A percentile compares a stretch with the other conserved stretches of the same genome.
phyloP scores from a whole-genome alignment of 2,329 filamentous ascomycete genomes.

The Aspergillus latus region DNA sequence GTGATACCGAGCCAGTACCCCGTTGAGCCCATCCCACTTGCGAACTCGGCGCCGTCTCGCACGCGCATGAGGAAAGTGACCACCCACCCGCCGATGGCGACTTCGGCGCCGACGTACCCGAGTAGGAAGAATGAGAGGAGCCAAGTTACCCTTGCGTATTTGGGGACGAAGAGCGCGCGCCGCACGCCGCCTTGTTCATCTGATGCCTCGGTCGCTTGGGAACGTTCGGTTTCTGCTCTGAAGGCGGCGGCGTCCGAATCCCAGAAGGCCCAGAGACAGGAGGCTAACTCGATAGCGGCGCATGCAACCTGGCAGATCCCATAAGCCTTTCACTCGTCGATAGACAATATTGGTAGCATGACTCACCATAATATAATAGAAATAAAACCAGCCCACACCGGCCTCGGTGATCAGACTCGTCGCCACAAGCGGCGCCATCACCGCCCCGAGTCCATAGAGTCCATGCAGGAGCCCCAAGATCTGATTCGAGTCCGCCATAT shows the following conservation, averaged over 20 bases:
- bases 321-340: neutral
- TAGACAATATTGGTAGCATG: neutral
- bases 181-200: constrained; percentile 7
- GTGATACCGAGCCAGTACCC: constrained; percentile 85
- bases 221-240: neutral
- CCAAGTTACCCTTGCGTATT: constrained; percentile 19
- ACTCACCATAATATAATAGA: constrained; percentile 74
- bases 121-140: constrained; percentile 64
- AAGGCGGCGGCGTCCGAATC: constrained; percentile 8
- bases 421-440: constrained; percentile 67
- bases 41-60: constrained; percentile 66
- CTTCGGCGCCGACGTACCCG: constrained; percentile 74
- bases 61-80: constrained; percentile 84
- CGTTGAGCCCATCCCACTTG: constrained; percentile 72
- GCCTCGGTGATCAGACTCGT: constrained; percentile 70
- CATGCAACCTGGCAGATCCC: constrained; percentile 21
- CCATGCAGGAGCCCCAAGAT: constrained; percentile 72
- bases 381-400: constrained; percentile 65
- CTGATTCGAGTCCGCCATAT: constrained; percentile 72
- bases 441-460: constrained; percentile 71
- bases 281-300: constrained; percentile 26
- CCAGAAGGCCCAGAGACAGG: constrained; percentile 22
- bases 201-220: neutral
- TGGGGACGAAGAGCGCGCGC: constrained; percentile 13
- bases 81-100: constrained; percentile 74